Evolutionary conservation across 1,284 basidiomycete species (phyloP).

Genomic region (Jaminaea rosea): DNA sequence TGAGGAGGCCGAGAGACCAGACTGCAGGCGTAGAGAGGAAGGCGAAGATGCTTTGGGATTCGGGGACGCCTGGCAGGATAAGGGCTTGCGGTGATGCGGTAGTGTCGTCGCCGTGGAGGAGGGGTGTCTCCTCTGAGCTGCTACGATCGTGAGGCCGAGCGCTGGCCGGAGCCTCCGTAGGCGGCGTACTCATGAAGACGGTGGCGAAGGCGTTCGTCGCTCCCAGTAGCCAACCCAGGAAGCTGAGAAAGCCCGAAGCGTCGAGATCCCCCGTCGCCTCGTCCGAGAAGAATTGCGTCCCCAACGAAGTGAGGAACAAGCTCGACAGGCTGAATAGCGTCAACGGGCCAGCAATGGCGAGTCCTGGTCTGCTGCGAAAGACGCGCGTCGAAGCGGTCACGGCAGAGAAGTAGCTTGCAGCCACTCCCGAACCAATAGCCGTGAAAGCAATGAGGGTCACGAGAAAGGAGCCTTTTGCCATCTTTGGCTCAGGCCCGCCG

Average conservation of each 20-base stretch:
- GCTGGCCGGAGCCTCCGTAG: not conserved
- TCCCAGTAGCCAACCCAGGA: constrained; percentile 9
- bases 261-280: constrained; percentile 12
- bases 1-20: constrained; percentile 9
- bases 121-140: not conserved
- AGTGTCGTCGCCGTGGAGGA: not conserved
- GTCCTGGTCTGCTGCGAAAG: constrained; percentile 11
- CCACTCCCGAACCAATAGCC: not conserved
- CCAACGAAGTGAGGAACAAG: constrained; percentile 13
- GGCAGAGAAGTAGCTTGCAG: constrained; percentile 12
- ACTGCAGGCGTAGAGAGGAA: constrained; percentile 4
- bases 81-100: not conserved
- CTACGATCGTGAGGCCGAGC: too few relatives aligned
- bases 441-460: not conserved
- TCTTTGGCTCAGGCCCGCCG: not conserved
- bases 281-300: constrained; percentile 12
- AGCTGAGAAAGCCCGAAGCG: constrained; percentile 11
- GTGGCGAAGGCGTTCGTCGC: constrained; percentile 9
- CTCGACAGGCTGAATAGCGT: constrained; percentile 17
- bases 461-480: not conserved
- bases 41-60: not conserved
- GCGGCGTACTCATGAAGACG: constrained; percentile 3
- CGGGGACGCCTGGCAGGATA: not conserved
- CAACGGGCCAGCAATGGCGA: constrained; percentile 15
- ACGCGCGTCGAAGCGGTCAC: constrained; percentile 9